phyloP scores from a whole-genome alignment of 1,284 basidiomycete genomes.

The Xerocomus amazonicus region DNA sequence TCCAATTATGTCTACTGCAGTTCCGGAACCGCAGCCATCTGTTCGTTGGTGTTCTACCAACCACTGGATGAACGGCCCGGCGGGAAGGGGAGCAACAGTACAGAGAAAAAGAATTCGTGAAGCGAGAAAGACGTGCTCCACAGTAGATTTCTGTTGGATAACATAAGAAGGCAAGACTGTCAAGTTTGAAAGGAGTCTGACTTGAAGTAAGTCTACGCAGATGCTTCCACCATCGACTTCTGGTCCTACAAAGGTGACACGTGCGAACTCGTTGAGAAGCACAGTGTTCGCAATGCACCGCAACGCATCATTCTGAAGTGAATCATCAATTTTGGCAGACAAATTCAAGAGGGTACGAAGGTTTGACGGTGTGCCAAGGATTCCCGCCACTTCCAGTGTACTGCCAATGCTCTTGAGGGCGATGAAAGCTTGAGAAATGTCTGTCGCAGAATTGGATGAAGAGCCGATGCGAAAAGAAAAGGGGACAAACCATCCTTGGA shows the following conservation, averaged over 20 bases:
- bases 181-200: conserved; percentile 30
- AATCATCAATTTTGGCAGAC: conserved; percentile 50
- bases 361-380: conserved; percentile 53
- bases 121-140: conserved; percentile 68
- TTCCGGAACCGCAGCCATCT: conserved; percentile 39
- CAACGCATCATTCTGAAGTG: conserved; percentile 54
- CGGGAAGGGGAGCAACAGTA: conserved; percentile 48
- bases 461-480: conserved; percentile 8
- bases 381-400: conserved; percentile 63
- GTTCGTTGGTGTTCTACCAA: conserved; percentile 57
- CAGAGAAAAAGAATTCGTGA: conserved; percentile 73
- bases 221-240: conserved; percentile 60
- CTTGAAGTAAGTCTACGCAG: conserved; percentile 59
- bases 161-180: conserved; percentile 4
- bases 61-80: conserved; percentile 47
- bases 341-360: conserved; percentile 51
- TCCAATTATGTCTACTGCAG: conserved; percentile 57
- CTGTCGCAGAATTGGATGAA: conserved; percentile 33
- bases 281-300: conserved; percentile 74
- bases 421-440: conserved; percentile 60
- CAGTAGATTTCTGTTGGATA: conserved; percentile 49
- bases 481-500: conserved; percentile 46
- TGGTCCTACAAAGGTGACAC: conserved; percentile 52
- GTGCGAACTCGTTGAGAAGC: conserved; percentile 61
- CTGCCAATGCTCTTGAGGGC: conserved; percentile 77